phyloP scores from a whole-genome alignment of 306 rosid species.

The Carpinus viminea region DNA sequence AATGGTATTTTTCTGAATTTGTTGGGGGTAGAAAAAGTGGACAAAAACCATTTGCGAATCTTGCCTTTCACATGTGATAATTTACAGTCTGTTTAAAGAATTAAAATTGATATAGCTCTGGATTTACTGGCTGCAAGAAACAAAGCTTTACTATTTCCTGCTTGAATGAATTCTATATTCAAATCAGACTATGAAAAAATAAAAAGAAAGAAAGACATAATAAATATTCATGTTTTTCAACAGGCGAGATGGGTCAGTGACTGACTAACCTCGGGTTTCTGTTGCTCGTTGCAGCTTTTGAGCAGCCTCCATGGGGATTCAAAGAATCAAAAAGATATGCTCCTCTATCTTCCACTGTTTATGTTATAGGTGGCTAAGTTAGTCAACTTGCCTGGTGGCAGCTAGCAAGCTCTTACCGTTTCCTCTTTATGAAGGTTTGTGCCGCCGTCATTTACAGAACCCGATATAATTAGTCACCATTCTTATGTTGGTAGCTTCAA shows the following conservation, averaged over 20 bases:
- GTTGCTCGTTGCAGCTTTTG: constrained; percentile 36
- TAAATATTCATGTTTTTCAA: background rate
- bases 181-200: background rate
- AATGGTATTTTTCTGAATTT: too few relatives aligned
- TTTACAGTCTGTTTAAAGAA: background rate
- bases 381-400: background rate
- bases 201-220: background rate
- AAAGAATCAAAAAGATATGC: background rate
- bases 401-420: too few relatives aligned
- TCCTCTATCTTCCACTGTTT: background rate
- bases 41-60: background rate
- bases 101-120: background rate
- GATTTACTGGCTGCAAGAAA: background rate
- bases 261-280: constrained; percentile 47
- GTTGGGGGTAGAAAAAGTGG: too few relatives aligned
- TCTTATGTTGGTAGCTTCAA: too few relatives aligned
- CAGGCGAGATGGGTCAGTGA: constrained; percentile 7
- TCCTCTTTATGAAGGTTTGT: too few relatives aligned
- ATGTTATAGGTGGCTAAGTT: too few relatives aligned
- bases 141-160: background rate
- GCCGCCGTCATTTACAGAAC: too few relatives aligned
- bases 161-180: background rate
- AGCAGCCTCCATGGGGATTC: constrained; percentile 39
- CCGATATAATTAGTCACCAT: too few relatives aligned
- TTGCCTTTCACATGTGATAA: background rate